Evolutionary conservation across 1,139 yeast genomes (phyloP), one percentile per base, ranked within the genome.

Genomic region (Geotrichum bryndzae): DNA sequence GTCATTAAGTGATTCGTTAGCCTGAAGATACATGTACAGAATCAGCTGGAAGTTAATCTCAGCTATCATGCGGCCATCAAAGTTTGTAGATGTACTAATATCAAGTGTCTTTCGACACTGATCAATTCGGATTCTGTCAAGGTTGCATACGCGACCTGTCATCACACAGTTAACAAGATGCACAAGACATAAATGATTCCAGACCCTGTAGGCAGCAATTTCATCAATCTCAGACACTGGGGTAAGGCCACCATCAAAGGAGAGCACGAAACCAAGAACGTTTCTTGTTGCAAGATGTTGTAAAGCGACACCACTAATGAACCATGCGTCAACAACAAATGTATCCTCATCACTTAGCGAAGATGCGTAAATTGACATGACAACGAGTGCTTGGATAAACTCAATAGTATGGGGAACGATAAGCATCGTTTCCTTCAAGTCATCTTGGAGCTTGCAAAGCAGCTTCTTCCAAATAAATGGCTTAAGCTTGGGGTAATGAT

Each of bases 61-160:
- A 60, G 92, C 87, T 18, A 88, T 87, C 85, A 89, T 88, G 64
- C 96, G 76, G 15, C 91, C 92, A 70, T 89, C 96, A 70, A 89
- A 89, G 68, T 87, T 87, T 2, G 94, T 87, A 0, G 94, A 85
- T 54, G 83, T 79, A 1, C 86, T 80, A 51, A 87, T 76, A 51
- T 86, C 84, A 56, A 87, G 76, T 1, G 87, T 82, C 8, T 87
- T 80, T 27, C 84, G 80, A 63, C 91, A 85, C 66, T 84, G 82
- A 65, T 83, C 84, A 58, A 88, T 73, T 63, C 92, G 76, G 48
- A 82, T 78, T 65, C 84, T 87, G 70, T 88, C 94, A 8, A 88
- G 74, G n/a, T 87, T 78, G 68, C 92, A 86, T 82, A 85, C 85
- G 66, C 94, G 75, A 0, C 96, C 96, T 1, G 88, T 81, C 68